Evolutionary conservation across 1,139 yeast genomes (phyloP), one percentile per base, ranked within the genome.

Genomic region (Suhomyces anneliseae): DNA sequence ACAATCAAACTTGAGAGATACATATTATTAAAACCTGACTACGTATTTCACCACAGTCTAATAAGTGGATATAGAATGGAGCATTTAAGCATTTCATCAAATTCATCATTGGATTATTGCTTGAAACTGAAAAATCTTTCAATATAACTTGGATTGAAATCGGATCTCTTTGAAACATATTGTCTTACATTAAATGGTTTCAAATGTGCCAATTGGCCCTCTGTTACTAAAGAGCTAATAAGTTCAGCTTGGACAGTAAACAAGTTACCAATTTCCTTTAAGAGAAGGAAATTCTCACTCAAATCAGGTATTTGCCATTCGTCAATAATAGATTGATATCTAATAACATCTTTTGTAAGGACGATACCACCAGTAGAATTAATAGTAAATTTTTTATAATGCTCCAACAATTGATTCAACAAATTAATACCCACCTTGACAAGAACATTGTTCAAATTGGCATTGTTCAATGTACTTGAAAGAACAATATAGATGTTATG

Each of bases 281-380:
- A 69, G 9, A 90, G 74, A 43, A 81, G 82, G 68, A 87, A 90
- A 46, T 81, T 79, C 37, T 83, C 87, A n/a, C 85, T 74, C 36
- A 90, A 69, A 45, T 80, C 84, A 2, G 77, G 74, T 29, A 87
- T 73, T 6, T 73, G 75, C 93, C 96, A 89, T 40, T 71, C 74
- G 51, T 86, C 95, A 44, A 92, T 79, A 0, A 81, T 76, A 14
- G 84, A 78, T 61, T 89, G 95, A 61, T 86, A 90, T 34, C 88
- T 79, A 39, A 88, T 86, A 7, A 88, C 83, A 67, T 92, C 98
- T 49, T 87, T 86, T 1, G 96, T 87, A n/a, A 89, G 78, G 14
- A 87, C 81, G 48, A 86, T 77, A 27, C 96, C 97, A 44, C 98
- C 98, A 9, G 85, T 79, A 3, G 90, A 83, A 56, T 82, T 88